These are phyloP conservation scores for Cladorrhinum sp. DNA, from an alignment of 2,329 filamentous ascomycete genomes.

Conservation along the genomic window DNA sequence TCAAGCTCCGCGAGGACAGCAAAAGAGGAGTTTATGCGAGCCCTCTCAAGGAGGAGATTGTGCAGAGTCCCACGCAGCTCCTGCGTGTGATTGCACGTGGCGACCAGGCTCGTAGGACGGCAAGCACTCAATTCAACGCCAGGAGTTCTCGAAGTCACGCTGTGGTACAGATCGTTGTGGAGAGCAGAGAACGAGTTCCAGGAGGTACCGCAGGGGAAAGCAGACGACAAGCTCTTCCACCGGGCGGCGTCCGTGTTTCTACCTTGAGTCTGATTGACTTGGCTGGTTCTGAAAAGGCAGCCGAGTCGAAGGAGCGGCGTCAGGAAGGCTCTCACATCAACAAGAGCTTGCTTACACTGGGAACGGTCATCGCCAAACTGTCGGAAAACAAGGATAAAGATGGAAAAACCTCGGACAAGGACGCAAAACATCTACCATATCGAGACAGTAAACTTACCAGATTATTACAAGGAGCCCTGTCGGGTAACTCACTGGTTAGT, in stretches of 20 bases:
- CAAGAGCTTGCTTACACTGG: conserved; percentile 91
- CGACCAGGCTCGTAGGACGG: conserved; percentile 83
- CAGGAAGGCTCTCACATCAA: conserved; percentile 98
- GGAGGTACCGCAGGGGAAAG: conserved; percentile 50
- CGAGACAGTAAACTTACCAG: conserved; percentile 96
- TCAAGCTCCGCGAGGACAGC: conserved; percentile 93
- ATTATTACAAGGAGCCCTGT: conserved; percentile 85
- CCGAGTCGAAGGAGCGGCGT: conserved; percentile 88
- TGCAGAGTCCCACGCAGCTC: conserved; percentile 94
- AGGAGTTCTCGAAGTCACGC: conserved; percentile 97
- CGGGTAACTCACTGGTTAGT: conserved; percentile 90
- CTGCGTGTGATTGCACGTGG: conserved; percentile 91
- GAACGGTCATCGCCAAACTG: conserved; percentile 91
- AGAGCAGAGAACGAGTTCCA: conserved; percentile 83
- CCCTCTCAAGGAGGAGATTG: conserved; percentile 95
- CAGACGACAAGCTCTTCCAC: conserved; percentile 67
- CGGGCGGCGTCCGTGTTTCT: conserved; percentile 90
- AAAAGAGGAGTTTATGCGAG: conserved; percentile 96
- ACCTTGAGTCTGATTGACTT: conserved; percentile 94
- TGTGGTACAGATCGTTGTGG: conserved; percentile 97
- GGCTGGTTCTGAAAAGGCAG: conserved; percentile 92
- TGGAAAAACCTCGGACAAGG: conserved; percentile 69
- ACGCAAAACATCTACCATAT: conserved; percentile 91
- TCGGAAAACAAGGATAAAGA: conserved; percentile 85
- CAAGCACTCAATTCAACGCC: conserved; percentile 95